These are phyloP conservation scores for Umbellularia californica DNA, from an alignment of 164 flowering plant species.

Conservation along the genomic window DNA sequence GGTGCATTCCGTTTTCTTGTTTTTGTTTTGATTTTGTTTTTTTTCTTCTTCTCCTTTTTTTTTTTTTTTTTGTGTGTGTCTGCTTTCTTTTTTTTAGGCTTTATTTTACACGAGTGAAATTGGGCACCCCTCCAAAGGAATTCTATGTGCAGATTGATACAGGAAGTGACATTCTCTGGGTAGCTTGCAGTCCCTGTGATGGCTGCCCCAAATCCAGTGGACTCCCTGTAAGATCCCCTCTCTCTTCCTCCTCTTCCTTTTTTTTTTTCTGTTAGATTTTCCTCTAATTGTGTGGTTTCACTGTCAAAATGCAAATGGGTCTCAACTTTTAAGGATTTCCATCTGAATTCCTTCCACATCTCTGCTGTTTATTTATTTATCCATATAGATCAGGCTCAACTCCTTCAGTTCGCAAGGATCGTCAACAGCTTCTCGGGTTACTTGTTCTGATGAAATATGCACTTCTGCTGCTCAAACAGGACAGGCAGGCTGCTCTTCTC, in stretches of 20 bases:
- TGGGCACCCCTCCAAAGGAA: slow-evolving; percentile 83
- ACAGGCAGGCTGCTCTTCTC: slow-evolving; percentile 55
- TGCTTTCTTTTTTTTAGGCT: slow-evolving; percentile 38
- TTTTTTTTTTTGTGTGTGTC: neutral
- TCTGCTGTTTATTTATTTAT: slow-evolving; percentile 19
- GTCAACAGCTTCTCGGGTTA: slow-evolving; percentile 46
- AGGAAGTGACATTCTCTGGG: slow-evolving; percentile 97
- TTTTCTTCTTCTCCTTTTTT: neutral
- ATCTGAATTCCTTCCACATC: neutral
- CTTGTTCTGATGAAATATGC: slow-evolving; percentile 71
- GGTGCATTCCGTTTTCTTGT: too few relatives aligned
- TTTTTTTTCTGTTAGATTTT: neutral
- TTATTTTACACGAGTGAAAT: slow-evolving; percentile 66
- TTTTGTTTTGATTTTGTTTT: neutral
- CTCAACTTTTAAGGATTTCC: neutral
- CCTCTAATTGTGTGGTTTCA: neutral
- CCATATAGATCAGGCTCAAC: slow-evolving; percentile 61
- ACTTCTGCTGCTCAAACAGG: slow-evolving; percentile 46
- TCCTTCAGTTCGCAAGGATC: slow-evolving; percentile 64
- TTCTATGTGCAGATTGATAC: slow-evolving; percentile 93
- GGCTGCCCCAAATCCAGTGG: slow-evolving; percentile 84
- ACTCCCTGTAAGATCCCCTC: slow-evolving; percentile 49
- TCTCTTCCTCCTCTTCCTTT: neutral
- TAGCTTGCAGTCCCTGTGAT: slow-evolving; percentile 65
- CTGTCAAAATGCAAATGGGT: neutral